phyloP scores from a whole-genome alignment of 179 eudicot species.

The Actinidia arguta region DNA sequence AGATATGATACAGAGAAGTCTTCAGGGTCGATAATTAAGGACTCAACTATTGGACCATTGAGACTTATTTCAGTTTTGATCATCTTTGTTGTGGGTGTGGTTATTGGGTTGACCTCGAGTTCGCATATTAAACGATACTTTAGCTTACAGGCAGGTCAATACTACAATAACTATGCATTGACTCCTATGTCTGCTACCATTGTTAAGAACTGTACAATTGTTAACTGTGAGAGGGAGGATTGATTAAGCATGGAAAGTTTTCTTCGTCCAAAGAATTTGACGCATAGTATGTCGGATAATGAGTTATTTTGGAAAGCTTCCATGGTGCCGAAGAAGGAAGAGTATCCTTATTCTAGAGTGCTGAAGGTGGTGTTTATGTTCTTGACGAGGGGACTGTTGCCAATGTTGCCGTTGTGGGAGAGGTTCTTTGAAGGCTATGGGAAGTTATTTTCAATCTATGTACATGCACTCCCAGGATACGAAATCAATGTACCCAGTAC shows the following conservation, averaged over 20 bases:
- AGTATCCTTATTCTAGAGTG: constrained; percentile 67
- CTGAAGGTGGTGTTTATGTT: constrained; percentile 89
- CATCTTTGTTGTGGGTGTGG: constrained; percentile 70
- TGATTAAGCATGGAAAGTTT: constrained; percentile 53
- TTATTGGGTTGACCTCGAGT: constrained; percentile 72
- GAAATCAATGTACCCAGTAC: constrained; percentile 56
- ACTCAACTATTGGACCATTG: constrained; percentile 48
- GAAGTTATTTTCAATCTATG: constrained; percentile 66
- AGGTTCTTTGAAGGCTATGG: constrained; percentile 80
- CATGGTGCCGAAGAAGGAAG: constrained; percentile 65
- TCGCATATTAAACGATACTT: constrained; percentile 59
- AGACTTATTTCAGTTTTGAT: constrained; percentile 53
- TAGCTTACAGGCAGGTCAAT: constrained; percentile 32
- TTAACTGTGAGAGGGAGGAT: constrained; percentile 40
- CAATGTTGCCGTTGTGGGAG: constrained; percentile 88
- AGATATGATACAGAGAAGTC: constrained; percentile 39
- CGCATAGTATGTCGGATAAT: constrained; percentile 65
- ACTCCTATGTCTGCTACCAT: constrained; percentile 25
- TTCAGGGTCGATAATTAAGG: constrained; percentile 38
- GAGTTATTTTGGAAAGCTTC: constrained; percentile 93
- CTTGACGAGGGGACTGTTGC: constrained; percentile 82
- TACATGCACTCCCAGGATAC: constrained; percentile 70
- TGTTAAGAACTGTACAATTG: constrained; percentile 22
- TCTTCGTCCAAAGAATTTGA: constrained; percentile 45
- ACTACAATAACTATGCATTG: constrained; percentile 24